Evolutionary conservation across 2,329 filamentous ascomycete genomes (phyloP).

Genomic region (Trichophaea hybrida): DNA sequence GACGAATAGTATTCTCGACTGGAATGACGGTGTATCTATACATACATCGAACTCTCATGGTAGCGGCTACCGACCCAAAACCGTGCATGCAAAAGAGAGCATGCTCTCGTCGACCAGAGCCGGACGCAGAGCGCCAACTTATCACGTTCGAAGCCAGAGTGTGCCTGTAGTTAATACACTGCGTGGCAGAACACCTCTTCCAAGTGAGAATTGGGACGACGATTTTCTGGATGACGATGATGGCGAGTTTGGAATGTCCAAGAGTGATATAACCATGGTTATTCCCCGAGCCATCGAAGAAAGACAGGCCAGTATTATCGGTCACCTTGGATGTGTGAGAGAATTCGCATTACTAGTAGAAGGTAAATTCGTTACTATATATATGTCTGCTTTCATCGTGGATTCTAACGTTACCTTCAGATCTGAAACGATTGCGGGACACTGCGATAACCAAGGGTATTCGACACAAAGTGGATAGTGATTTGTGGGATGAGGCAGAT

Average conservation of each 20-base stretch:
- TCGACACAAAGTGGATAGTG: conserved; percentile 43
- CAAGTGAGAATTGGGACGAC: conserved; percentile 75
- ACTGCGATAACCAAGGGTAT: conserved; percentile 55
- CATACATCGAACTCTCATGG: background rate
- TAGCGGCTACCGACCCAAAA: conserved; percentile 15
- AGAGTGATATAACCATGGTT: conserved; percentile 42
- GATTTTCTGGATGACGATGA: conserved; percentile 51
- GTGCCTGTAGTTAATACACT: conserved; percentile 16
- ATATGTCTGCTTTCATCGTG: background rate
- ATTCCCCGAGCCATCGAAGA: conserved; percentile 68
- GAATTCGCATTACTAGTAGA: conserved; percentile 71
- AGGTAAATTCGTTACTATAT: conserved; percentile 29
- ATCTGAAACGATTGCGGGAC: conserved; percentile 61
- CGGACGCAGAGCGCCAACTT: conserved; percentile 17
- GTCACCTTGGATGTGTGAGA: conserved; percentile 68
- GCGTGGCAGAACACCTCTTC: conserved; percentile 13
- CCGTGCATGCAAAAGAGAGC: conserved; percentile 19
- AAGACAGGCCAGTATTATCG: conserved; percentile 66
- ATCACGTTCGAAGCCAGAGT: conserved; percentile 20
- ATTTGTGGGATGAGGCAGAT: conserved; percentile 66
- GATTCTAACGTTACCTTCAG: conserved; percentile 9
- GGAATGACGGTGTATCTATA: conserved; percentile 19
- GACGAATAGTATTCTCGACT: conserved; percentile 21
- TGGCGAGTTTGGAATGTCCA: conserved; percentile 32
- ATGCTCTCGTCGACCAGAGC: conserved; percentile 6